Evolutionary conservation across 2,329 filamentous ascomycete genomes (phyloP), one percentile per base, ranked within the genome.

Genomic region (Sclerotinia minor): DNA sequence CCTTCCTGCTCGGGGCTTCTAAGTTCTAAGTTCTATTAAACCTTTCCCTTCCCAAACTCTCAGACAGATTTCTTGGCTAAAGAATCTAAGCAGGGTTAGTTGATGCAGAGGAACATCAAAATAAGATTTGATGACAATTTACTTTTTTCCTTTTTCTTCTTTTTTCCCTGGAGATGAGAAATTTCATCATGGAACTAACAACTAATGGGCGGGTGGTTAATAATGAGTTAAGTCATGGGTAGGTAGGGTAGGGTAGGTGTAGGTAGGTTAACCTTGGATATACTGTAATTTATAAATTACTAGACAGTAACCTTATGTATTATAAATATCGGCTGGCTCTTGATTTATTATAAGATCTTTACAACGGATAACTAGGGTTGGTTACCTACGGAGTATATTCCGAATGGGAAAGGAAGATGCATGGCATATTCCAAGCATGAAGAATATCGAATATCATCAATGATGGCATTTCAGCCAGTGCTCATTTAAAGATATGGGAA

Each of bases 41-140:
- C 35, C 32, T 38, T 58, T 17, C 24, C 26, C 38, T 47, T 47
- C 19, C 19, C 41, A n/a, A 47, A 47, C 58, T 49, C 44, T 49
- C 44, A 60, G 44, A 60, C 44, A 60, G 5, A 49, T 17, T 26
- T 35, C 44, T 60, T 60, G 58, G 58, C 58, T 35, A 15, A 3
- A 49, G 58, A 49, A 24, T 49, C 26, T n/a, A 32, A 35, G 29
- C 26, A 49, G 58, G 58, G n/a, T 49, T 24, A 19, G 29, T 60
- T 49, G 58, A 60, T 60, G 41, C 35, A 59, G 55, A 21, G 24
- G 24, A 29, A 49, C 21, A 35, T 15, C 29, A 15, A 35, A 60
- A 17, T 60, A 60, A 60, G 58, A 60, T 60, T 60, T 60, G 45
- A 32, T 47, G 9, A 35, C 44, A 60, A 60, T 60, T 41, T 41